phyloP scores from a whole-genome alignment of 768 basidiomycete species.

The Pisolithus microcarpus region DNA sequence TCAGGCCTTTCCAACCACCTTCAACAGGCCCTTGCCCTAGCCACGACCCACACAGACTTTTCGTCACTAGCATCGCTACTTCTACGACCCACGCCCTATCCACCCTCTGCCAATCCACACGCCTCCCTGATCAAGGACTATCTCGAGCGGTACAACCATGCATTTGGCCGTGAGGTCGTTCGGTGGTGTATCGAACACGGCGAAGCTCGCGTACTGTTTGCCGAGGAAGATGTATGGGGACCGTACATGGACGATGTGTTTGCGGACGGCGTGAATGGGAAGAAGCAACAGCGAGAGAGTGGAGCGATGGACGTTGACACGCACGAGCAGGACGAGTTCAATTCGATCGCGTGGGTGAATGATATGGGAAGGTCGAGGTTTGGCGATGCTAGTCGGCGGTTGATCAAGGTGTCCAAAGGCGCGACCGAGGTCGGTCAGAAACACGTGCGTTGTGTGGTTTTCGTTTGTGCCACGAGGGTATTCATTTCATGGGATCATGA shows the following conservation, averaged over 20 bases:
- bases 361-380: slow-evolving; percentile 67
- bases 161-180: slow-evolving; percentile 85
- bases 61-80: slow-evolving; percentile 79
- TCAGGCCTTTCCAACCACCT: slow-evolving; percentile 62
- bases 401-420: slow-evolving; percentile 53
- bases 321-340: slow-evolving; percentile 37
- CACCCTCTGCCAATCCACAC: slow-evolving; percentile 59
- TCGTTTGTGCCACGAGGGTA: not conserved
- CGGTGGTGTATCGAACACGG: slow-evolving; percentile 90
- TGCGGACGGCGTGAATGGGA: slow-evolving; percentile 8
- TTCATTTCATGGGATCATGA: slow-evolving; percentile 4
- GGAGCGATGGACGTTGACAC: slow-evolving; percentile 25
- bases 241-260: slow-evolving; percentile 71
- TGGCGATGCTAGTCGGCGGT: slow-evolving; percentile 53
- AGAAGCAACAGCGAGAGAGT: slow-evolving; percentile 21
- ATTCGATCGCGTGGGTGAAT: slow-evolving; percentile 77
- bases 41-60: slow-evolving; percentile 88
- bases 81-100: slow-evolving; percentile 57
- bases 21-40: slow-evolving; percentile 69
- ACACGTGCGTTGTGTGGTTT: slow-evolving; percentile 47
- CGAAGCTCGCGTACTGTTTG: slow-evolving; percentile 76
- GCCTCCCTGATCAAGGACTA: slow-evolving; percentile 58
- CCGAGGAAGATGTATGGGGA: slow-evolving; percentile 57
- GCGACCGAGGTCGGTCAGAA: slow-evolving; percentile 59
- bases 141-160: slow-evolving; percentile 70